Evolutionary conservation across 2,329 filamentous ascomycete genomes (phyloP).

Genomic region (Cercospora beticola): DNA sequence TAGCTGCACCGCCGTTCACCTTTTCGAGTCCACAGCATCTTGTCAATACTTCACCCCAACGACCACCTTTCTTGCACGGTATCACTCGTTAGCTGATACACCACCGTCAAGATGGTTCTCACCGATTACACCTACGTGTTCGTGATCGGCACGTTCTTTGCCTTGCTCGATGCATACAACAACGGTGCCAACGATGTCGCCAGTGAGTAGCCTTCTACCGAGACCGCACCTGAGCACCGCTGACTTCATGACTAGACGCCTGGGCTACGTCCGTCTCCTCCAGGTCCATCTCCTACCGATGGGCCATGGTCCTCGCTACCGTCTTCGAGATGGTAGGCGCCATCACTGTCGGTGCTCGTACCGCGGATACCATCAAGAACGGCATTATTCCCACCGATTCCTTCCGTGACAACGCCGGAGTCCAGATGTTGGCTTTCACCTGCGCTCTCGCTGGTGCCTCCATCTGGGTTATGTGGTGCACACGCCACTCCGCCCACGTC

Average conservation of each 20-base stretch:
- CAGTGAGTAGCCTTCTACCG: constrained; percentile 30
- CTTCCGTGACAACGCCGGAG: constrained; percentile 50
- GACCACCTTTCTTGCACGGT: background rate
- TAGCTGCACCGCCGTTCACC: background rate
- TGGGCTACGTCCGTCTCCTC: constrained; percentile 56
- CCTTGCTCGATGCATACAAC: constrained; percentile 66
- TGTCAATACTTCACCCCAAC: background rate
- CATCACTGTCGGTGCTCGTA: constrained; percentile 54
- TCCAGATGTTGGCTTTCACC: constrained; percentile 49
- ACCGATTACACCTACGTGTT: constrained; percentile 63
- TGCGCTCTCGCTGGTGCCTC: constrained; percentile 48
- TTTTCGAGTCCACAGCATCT: background rate
- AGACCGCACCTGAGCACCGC: background rate
- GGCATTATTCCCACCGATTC: constrained; percentile 54
- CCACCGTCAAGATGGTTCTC: constrained; percentile 39
- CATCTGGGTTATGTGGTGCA: constrained; percentile 58
- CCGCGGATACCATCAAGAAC: constrained; percentile 62
- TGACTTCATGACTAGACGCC: constrained; percentile 36
- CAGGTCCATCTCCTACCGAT: constrained; percentile 53
- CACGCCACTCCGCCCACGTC: constrained; percentile 56
- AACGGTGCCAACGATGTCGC: constrained; percentile 65
- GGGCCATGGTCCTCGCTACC: constrained; percentile 52
- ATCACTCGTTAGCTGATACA: background rate
- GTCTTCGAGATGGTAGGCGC: constrained; percentile 56
- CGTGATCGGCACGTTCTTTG: constrained; percentile 64